Conservation (phyloP, 768 basidiomycete genomes). For the Trichaptum fuscoviolaceum region DNA sequence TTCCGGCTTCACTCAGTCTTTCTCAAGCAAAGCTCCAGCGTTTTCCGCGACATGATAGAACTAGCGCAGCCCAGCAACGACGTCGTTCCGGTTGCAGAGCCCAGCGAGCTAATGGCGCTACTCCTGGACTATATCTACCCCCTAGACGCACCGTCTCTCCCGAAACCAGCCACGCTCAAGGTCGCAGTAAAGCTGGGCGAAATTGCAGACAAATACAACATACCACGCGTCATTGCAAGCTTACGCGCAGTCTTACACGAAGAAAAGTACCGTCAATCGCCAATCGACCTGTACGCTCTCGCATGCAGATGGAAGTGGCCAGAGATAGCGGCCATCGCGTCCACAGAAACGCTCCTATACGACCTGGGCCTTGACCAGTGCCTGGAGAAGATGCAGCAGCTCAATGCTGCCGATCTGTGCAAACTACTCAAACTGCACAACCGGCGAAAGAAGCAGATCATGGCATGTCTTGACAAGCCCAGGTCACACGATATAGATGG, state of each 20-base stretch:
- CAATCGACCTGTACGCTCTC: neutral
- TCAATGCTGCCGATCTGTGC: too few relatives aligned
- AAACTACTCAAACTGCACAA: too few relatives aligned
- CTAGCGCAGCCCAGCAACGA: neutral
- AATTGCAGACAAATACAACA: neutral
- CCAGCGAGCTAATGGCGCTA: neutral
- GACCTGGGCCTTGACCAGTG: neutral
- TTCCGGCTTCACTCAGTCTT: neutral
- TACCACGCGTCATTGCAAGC: neutral
- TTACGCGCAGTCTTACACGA: too few relatives aligned
- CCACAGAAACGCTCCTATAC: neutral
- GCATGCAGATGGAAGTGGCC: neutral
- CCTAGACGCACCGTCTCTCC: neutral
- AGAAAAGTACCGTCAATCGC: neutral
- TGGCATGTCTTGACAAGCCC: too few relatives aligned
- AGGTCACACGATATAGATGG: too few relatives aligned
- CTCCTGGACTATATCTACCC: neutral
- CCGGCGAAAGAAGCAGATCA: too few relatives aligned
- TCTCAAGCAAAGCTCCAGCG: neutral
- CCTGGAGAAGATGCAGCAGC: too few relatives aligned
- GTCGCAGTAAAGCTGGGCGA: neutral
- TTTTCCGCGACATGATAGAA: slow-evolving; percentile 3
- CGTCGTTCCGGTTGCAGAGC: neutral
- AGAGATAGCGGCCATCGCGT: neutral
- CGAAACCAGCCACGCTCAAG: neutral